phyloP scores from a whole-genome alignment of 2,329 filamentous ascomycete species.

The Ceratocystis ficicola region DNA sequence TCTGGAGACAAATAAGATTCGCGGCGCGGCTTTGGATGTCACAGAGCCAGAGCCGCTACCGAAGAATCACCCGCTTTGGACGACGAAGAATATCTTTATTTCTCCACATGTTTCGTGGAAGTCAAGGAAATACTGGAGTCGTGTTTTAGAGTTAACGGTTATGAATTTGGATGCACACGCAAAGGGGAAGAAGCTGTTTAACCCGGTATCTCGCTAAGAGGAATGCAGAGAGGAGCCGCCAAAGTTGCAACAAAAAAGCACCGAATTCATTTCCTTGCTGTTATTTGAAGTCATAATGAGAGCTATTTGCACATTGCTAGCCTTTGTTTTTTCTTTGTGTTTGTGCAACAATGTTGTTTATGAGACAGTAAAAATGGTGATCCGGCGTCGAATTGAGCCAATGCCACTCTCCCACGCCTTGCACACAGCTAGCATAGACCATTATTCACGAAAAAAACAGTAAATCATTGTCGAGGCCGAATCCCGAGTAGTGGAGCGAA shows the following conservation, averaged over 20 bases:
- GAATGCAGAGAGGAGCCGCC: slow-evolving; percentile 24
- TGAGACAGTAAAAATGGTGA: too few species aligned
- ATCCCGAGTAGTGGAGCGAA: background rate
- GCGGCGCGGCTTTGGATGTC: slow-evolving; percentile 64
- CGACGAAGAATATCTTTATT: slow-evolving; percentile 54
- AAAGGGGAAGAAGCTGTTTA: slow-evolving; percentile 32
- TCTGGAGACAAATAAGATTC: slow-evolving; percentile 35
- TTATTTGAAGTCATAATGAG: background rate
- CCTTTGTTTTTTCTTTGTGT: background rate
- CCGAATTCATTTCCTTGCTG: background rate
- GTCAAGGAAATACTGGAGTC: slow-evolving; percentile 32
- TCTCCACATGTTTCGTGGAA: slow-evolving; percentile 39
- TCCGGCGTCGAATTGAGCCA: too few species aligned
- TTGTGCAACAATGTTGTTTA: background rate
- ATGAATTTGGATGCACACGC: slow-evolving; percentile 33
- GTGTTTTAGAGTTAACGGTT: slow-evolving; percentile 34
- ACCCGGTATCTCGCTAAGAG: slow-evolving; percentile 31
- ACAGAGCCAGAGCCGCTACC: slow-evolving; percentile 70
- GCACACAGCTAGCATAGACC: background rate
- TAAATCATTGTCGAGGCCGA: background rate
- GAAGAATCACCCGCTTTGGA: slow-evolving; percentile 55
- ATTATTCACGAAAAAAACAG: background rate
- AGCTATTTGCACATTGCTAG: too few species aligned
- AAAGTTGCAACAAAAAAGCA: too few species aligned
- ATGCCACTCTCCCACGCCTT: too few species aligned